These are phyloP conservation scores for Neurospora crassa DNA, from an alignment of 2,329 filamentous ascomycete genomes.

Conservation along the genomic window DNA sequence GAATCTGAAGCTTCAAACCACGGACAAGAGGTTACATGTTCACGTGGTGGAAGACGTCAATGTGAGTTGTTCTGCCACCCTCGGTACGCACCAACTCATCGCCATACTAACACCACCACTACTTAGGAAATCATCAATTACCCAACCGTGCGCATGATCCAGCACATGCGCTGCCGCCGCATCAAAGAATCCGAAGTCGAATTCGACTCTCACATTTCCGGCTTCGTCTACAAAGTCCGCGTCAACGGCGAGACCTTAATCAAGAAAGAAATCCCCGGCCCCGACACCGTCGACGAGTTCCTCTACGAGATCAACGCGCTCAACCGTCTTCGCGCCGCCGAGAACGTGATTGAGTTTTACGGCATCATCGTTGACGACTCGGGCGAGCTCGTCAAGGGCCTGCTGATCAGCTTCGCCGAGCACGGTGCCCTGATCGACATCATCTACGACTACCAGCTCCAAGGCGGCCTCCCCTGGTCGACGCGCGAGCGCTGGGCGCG, in stretches of 20 bases:
- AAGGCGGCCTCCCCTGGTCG: slow-evolving; percentile 47
- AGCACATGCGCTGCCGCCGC: slow-evolving; percentile 57
- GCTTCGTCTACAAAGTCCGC: slow-evolving; percentile 90
- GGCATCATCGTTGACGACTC: slow-evolving; percentile 79
- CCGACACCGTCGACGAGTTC: slow-evolving; percentile 92
- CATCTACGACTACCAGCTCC: slow-evolving; percentile 66
- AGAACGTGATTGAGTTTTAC: slow-evolving; percentile 75
- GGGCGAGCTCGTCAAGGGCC: slow-evolving; percentile 66
- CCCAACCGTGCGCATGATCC: slow-evolving; percentile 61
- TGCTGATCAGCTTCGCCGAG: slow-evolving; percentile 81
- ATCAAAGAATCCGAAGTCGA: slow-evolving; percentile 65
- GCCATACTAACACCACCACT: slow-evolving; percentile 1
- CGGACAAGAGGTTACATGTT: slow-evolving; percentile 79
- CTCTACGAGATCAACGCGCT: slow-evolving; percentile 95
- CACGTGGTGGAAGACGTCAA: slow-evolving; percentile 97
- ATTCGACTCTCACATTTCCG: slow-evolving; percentile 89
- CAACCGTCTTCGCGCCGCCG: slow-evolving; percentile 62
- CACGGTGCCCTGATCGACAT: slow-evolving; percentile 84
- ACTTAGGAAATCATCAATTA: slow-evolving; percentile 75
- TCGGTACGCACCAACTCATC: not conserved
- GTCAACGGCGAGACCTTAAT: slow-evolving; percentile 63
- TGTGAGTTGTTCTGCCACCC: slow-evolving; percentile 30
- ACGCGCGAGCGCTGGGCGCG: slow-evolving; percentile 78
- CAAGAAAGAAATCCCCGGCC: slow-evolving; percentile 96
- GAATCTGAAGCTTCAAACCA: slow-evolving; percentile 87